phyloP scores from a whole-genome alignment of 140 eudicot genomes.

The Flaveria floridana region DNA sequence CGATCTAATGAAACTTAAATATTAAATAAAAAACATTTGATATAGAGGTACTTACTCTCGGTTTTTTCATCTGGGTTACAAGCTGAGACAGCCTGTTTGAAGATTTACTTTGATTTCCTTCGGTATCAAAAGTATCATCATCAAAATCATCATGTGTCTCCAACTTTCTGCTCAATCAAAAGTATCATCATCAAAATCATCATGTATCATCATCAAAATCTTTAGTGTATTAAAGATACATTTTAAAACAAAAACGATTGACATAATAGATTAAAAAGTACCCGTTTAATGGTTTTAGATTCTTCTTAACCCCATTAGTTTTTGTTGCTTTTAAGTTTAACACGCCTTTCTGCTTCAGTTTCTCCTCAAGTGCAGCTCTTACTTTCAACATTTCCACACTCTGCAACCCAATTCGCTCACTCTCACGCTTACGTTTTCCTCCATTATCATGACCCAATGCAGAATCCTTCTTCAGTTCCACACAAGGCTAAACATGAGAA shows the following conservation, averaged over 20 bases:
- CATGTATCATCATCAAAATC: constrained; percentile 12
- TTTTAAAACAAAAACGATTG: not conserved
- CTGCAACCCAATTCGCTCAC: constrained; percentile 52
- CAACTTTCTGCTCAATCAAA: constrained; percentile 55
- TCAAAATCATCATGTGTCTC: constrained; percentile 80
- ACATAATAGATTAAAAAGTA: constrained; percentile 8
- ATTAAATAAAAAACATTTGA: not conserved
- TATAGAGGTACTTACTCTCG: constrained; percentile 44
- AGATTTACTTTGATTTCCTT: constrained; percentile 33
- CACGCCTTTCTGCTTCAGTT: constrained; percentile 74
- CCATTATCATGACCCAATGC: constrained; percentile 30
- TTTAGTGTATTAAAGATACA: not conserved
- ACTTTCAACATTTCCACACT: constrained; percentile 86
- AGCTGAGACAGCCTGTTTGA: constrained; percentile 50
- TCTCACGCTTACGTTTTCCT: constrained; percentile 50
- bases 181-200: constrained; percentile 54
- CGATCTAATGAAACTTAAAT: not conserved
- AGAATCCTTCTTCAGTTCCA: constrained; percentile 30
- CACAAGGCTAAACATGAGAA: constrained; percentile 35
- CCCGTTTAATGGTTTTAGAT: constrained; percentile 57
- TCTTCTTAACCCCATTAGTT: constrained; percentile 37
- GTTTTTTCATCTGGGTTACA: constrained; percentile 43
- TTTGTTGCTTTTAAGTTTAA: constrained; percentile 48
- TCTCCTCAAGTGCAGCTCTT: constrained; percentile 91
- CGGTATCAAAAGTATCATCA: constrained; percentile 58